A percentile compares a stretch with the other conserved stretches of the same genome.
phyloP scores from a whole-genome alignment of 176 grass and related monocot species.

The Neostapfia colusana region DNA sequence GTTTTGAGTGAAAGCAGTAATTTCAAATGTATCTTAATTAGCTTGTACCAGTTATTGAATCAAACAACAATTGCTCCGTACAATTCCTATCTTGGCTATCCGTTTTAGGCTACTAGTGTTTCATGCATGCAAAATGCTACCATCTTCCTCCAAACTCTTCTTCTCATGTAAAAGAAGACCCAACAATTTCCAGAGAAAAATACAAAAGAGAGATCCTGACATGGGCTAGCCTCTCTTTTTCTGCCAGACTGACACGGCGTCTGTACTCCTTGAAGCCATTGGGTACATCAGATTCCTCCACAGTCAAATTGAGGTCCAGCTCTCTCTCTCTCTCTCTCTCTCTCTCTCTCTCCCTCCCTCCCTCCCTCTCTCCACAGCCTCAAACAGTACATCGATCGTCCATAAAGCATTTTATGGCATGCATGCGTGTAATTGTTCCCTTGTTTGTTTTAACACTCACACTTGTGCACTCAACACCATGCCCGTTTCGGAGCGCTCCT shows the following conservation, averaged over 20 bases:
- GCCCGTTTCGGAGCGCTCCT: slow-evolving; percentile 14
- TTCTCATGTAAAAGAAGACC: slow-evolving; percentile 36
- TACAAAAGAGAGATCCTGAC: slow-evolving; percentile 54
- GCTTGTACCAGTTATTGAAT: neutral
- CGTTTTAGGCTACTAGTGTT: neutral
- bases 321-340: slow-evolving; percentile 24
- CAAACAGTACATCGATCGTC: slow-evolving; percentile 18
- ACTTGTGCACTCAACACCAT: neutral
- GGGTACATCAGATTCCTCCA: slow-evolving; percentile 99
- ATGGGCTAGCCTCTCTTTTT: slow-evolving; percentile 47
- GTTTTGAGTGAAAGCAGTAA: neutral
- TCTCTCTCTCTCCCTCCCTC: neutral
- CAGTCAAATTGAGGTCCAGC: slow-evolving; percentile 90
- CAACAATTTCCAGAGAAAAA: slow-evolving; percentile 36
- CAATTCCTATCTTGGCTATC: neutral
- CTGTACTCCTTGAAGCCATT: slow-evolving; percentile 98
- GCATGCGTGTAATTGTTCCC: slow-evolving; percentile 32
- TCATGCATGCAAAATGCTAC: neutral
- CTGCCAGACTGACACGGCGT: slow-evolving; percentile 98
- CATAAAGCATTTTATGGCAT: slow-evolving; percentile 26
- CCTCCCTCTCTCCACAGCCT: neutral
- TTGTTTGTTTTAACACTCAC: slow-evolving; percentile 3
- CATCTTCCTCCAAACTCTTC: neutral
- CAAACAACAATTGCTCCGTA: neutral
- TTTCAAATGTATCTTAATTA: neutral